phyloP scores from a whole-genome alignment of 345 rosid genomes.

The Pugionium cornutum region DNA sequence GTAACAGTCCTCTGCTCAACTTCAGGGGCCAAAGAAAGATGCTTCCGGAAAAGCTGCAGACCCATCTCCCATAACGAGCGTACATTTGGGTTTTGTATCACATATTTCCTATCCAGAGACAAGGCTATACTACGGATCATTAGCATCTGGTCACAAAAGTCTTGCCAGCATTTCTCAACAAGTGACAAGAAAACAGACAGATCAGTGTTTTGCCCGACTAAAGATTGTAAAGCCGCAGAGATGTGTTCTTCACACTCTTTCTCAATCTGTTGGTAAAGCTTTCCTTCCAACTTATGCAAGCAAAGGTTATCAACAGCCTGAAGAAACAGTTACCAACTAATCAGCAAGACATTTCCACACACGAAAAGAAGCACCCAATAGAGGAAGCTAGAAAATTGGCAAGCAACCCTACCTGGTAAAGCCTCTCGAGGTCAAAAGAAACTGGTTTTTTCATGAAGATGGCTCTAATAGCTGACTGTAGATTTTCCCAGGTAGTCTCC shows the following conservation, averaged over 20 bases:
- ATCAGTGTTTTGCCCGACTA: conserved; percentile 86
- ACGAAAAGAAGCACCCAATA: not conserved
- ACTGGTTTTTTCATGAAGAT: conserved; percentile 80
- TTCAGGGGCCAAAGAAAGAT: conserved; percentile 65
- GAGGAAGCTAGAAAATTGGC: not conserved
- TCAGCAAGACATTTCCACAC: conserved; percentile 22
- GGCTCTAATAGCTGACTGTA: conserved; percentile 90
- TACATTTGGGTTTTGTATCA: conserved; percentile 71
- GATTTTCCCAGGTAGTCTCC: conserved; percentile 87
- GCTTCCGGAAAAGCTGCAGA: conserved; percentile 78
- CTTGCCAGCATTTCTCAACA: conserved; percentile 91
- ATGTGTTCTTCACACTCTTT: conserved; percentile 80
- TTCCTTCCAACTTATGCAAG: conserved; percentile 83
- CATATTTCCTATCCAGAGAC: conserved; percentile 78
- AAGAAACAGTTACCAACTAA: conserved; percentile 23
- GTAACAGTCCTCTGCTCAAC: conserved; percentile 90
- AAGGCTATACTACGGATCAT: conserved; percentile 92
- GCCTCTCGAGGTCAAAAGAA: conserved; percentile 76
- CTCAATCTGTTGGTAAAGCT: conserved; percentile 75
- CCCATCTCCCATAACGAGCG: conserved; percentile 94
- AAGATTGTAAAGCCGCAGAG: conserved; percentile 59
- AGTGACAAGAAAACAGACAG: conserved; percentile 71
- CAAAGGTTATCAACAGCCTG: conserved; percentile 92
- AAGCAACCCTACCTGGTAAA: conserved; percentile 66
- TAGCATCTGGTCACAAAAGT: conserved; percentile 84